Percentiles rank a stretch among this genome's conserved stretches.
phyloP scores from a whole-genome alignment of 495 filamentous ascomycete species.

The Neurospora africana region DNA sequence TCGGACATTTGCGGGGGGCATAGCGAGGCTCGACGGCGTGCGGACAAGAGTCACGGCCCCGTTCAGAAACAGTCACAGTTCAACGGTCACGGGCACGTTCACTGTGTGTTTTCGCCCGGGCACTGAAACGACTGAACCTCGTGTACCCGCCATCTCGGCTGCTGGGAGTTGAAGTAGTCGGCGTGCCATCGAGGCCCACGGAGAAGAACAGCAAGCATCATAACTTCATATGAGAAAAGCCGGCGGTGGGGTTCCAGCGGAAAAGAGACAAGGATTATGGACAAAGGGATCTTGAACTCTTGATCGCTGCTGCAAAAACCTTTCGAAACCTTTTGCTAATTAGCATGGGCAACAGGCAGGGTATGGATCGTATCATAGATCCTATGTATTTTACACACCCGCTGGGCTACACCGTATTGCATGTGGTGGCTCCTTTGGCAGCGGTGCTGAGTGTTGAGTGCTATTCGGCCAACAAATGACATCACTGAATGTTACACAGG shows the following conservation, averaged over 20 bases:
- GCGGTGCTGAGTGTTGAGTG: background rate
- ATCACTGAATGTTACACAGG: conserved; percentile 5
- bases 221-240: background rate
- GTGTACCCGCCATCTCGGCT: background rate
- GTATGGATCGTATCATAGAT: background rate
- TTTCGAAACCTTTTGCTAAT: background rate
- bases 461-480: conserved; percentile 10
- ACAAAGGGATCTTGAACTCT: background rate
- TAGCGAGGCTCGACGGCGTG: background rate
- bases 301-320: background rate
- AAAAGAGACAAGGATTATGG: background rate
- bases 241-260: background rate
- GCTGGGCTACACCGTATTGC: background rate
- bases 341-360: background rate
- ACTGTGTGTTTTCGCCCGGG: background rate
- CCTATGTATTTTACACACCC: background rate
- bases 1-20: conserved; percentile 20
- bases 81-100: background rate
- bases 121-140: background rate
- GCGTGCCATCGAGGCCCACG: background rate
- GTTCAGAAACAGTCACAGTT: background rate
- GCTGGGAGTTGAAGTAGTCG: background rate
- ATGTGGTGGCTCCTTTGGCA: background rate
- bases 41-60: background rate
- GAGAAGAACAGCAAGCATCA: background rate